Base-by-base conservation (phyloP, 805 yeast genomes). In the Pichia rugopelliculosa region DNA sequence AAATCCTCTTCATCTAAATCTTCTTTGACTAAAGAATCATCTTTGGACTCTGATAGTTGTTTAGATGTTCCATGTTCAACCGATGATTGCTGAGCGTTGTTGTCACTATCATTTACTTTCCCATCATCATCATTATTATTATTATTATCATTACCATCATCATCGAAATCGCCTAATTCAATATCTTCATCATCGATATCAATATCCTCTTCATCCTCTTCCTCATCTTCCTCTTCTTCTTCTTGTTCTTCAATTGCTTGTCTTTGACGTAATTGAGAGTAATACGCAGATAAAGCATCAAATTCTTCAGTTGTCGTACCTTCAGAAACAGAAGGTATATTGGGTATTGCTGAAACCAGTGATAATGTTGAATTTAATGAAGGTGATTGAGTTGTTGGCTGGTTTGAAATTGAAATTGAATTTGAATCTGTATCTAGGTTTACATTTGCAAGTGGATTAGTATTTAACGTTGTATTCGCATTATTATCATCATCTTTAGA, bases 221-320 rank as follows among this genome's bases (percentile, higher is more conserved):
- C 54, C 17, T 43, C 46, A 23, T 52, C 51, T 36, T 46, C 50
- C 13, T 69, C 77, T 10, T 71, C 78, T 20, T 70, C 86, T 11
- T 78, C 84, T 10, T 74, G 83, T 30, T 76, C 80, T 51, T 80
- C 86, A 44, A 73, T 73, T 6, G 77, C 82, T 59, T 84, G 85
- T 56, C 80, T 74, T 52, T 78, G 80, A 10, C 86, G 88, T 63
- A 86, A 71, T 55, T 82, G 80, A 10, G 88, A 88, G 60, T 87
- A 87, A 60, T 86, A 87, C 17, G 79, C 81, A n/a, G 79, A 74
- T 56, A 80, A 64, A 3, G 88, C 87, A 56, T 82, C 87, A 64
- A 84, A 84, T 34, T 82, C 82, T 61, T 82, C 85, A 55, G 75
- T 71, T 48, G 83, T 82, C 56, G 52, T 50, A 6, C 46, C 48